phyloP scores from a whole-genome alignment of 139 green algal species.

The Haematococcus lacustris region DNA sequence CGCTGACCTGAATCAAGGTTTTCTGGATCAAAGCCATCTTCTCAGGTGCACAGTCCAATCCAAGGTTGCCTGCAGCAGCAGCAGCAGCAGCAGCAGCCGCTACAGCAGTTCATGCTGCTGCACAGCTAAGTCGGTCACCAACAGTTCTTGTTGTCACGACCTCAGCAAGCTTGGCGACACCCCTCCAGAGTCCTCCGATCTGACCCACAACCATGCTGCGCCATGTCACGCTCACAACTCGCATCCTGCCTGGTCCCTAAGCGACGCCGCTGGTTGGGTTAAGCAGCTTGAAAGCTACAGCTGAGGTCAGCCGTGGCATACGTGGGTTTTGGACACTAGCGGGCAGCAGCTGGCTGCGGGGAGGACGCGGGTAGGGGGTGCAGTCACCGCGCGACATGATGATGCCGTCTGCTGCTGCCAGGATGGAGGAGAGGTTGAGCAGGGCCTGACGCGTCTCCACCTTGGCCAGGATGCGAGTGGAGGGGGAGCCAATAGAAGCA shows the following conservation, averaged over 20 bases:
- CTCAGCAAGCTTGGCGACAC: background rate
- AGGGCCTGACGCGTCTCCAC: conserved; percentile 51
- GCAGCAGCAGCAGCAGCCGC: no score
- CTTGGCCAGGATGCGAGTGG: conserved; percentile 80
- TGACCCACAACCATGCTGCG: background rate
- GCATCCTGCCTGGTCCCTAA: background rate
- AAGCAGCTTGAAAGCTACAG: no score
- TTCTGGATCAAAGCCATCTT: conserved; percentile 84
- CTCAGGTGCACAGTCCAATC: conserved; percentile 77
- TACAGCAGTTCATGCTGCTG: no score
- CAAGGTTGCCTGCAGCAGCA: conserved; percentile 46
- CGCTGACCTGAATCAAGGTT: conserved; percentile 44
- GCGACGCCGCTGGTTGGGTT: no score
- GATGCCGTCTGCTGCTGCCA: conserved; percentile 71
- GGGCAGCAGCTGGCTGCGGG: no score
- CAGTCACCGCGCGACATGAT: conserved; percentile 79
- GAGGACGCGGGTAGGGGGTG: no score
- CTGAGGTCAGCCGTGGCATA: no score
- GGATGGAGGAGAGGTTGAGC: conserved; percentile 52
- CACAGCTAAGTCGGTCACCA: no score
- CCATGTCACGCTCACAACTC: background rate
- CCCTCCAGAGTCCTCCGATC: background rate
- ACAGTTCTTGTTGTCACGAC: no score
- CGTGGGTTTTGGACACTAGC: no score
- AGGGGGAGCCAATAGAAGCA: background rate